These are phyloP conservation scores for Pontederia paniculata DNA, from an alignment of 176 grass and related monocot genomes.

Conservation along the genomic window DNA sequence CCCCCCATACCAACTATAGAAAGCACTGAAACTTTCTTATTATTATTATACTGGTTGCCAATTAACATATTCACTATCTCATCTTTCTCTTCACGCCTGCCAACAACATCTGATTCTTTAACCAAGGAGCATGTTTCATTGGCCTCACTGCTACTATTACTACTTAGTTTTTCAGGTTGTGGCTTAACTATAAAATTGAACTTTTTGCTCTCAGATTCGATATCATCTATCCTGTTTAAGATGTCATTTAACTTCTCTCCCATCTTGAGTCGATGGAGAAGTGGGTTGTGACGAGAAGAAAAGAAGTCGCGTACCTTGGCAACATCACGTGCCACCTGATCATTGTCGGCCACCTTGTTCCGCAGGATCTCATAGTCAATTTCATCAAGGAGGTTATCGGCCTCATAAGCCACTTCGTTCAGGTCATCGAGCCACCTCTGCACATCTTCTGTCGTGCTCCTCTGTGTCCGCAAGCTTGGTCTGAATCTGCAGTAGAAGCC, in stretches of 20 bases:
- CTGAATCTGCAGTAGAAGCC: not conserved
- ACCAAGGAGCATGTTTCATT: conserved; percentile 10
- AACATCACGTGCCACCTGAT: not conserved
- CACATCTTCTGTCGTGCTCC: not conserved
- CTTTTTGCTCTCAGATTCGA: not conserved
- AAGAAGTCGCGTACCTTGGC: not conserved
- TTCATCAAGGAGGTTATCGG: conserved; percentile 32
- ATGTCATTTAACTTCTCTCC: conserved; percentile 19
- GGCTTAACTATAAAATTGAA: conserved; percentile 4
- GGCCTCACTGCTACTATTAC: not conserved
- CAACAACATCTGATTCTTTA: conserved; percentile 10
- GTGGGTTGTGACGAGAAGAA: not conserved
- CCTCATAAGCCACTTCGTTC: conserved; percentile 18
- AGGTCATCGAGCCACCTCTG: conserved; percentile 19
- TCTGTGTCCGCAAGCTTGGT: conserved; percentile 6
- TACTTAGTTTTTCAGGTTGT: not conserved
- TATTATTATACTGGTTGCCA: not conserved
- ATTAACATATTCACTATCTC: conserved; percentile 18
- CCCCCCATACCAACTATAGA: conserved; percentile 38
- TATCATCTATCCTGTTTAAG: not conserved
- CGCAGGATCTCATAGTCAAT: conserved; percentile 26
- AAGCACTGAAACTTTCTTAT: conserved; percentile 8
- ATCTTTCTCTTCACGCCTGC: conserved; percentile 21
- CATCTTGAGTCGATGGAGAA: conserved; percentile 3
- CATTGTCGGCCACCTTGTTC: conserved; percentile 8